A percentile compares a stretch with the other conserved stretches of the same genome.
Conservation (phyloP, 2,329 filamentous ascomycete species). For the Colletotrichum orchidophilum region DNA sequence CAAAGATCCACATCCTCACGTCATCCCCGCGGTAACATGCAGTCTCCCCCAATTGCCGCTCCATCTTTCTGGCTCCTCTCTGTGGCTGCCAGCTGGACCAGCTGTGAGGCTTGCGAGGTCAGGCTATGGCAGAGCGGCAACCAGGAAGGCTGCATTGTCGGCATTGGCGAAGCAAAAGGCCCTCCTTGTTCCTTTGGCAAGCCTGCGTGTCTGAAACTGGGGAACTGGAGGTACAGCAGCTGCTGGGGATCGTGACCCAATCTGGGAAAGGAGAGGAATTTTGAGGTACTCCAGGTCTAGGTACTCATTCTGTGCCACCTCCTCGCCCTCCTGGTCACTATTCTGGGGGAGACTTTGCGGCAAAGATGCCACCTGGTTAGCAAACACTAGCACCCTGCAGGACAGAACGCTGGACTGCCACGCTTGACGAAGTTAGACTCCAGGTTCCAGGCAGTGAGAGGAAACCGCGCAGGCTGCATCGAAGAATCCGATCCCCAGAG, state of each 20-base stretch:
- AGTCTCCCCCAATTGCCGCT: not conserved
- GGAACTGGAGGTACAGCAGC: not conserved
- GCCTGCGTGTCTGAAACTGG: conserved; percentile 8
- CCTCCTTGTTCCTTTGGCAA: not conserved
- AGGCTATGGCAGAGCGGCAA: conserved; percentile 4
- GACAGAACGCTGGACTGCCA: not conserved
- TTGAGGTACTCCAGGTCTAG: not conserved
- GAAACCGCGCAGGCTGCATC: not conserved
- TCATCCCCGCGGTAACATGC: conserved; percentile 26
- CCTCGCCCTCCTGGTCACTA: not conserved
- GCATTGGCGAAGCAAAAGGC: not conserved
- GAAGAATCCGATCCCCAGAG: conserved; percentile 1
- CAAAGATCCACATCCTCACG: conserved; percentile 25
- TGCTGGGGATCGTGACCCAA: not conserved
- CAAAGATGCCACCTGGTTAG: not conserved
- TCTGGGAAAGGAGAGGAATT: not conserved
- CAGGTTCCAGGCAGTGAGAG: not conserved
- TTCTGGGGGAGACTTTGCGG: not conserved
- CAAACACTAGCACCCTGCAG: not conserved
- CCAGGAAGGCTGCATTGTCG: not conserved
- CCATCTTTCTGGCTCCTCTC: not conserved
- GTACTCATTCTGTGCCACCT: not conserved
- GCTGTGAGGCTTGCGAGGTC: not conserved
- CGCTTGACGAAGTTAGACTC: not conserved
- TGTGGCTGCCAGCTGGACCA: not conserved